Base-by-base conservation (phyloP, 768 basidiomycete genomes). In the Gautieria morchelliformis region DNA sequence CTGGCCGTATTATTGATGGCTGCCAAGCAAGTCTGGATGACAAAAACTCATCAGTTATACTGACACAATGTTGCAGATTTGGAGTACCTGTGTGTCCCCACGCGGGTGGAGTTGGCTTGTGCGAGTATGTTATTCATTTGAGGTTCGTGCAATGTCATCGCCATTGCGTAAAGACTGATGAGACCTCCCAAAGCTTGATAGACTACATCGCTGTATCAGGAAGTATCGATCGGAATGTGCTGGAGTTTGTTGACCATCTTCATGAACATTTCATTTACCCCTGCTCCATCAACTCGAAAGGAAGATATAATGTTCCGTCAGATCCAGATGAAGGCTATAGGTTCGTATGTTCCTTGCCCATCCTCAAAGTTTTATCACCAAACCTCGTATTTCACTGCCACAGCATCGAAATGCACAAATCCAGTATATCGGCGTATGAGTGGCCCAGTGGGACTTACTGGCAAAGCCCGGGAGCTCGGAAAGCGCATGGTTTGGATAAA, bases 121-220 rank as follows among this genome's bases (percentile, higher is more conserved):
- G 93, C 67, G 92, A 95, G 74, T 89, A 93, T 70, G 90, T 90
- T 51, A 90, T 93, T 62, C 88, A 89, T 64, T 70, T 89, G 51
- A 85, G 85, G 85, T 80, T 61, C 24, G 72, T 60, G 20, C 3
- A 19, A 9, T 19, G 7, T n/a, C n/a, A 9, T 17, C 14, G 7
- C 10, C 42, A 22, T 52, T 20, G 17, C 8, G 27, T 37, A 30
- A 30, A 5, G 35, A 12, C n/a, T 40, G 32, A 5, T 47, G 20
- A 12, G 11, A 11, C n/a, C 24, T 12, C 19, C 59, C 41, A 30
- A 64, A 87, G 87, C 56, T 71, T 96, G 64, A 96, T 97, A 66
- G 94, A 97, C 71, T 97, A 94, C 66, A 89, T 97, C 63, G 82
- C 81, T 58, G 76, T 97, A 53, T 93, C 93, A 1, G 94, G 93